Conservation (phyloP, 495 filamentous ascomycete species). For the Jackrogersella minutella region DNA sequence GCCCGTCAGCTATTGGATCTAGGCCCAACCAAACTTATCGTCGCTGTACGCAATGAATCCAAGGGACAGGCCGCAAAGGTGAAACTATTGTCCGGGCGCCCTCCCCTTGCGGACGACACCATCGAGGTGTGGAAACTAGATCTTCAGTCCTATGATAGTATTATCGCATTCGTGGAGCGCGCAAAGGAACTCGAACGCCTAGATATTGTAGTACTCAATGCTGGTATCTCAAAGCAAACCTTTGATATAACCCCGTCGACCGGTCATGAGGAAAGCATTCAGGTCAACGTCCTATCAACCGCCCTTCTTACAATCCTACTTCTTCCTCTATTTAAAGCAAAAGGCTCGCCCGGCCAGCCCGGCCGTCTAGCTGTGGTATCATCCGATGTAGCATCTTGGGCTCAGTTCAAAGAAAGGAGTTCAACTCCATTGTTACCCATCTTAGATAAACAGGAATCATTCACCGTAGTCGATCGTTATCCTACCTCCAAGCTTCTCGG, state of each 20-base stretch:
- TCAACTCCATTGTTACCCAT: slow-evolving; percentile 47
- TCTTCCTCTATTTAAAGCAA: slow-evolving; percentile 47
- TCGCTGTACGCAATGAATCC: background rate
- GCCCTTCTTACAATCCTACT: slow-evolving; percentile 50
- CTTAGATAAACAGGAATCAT: slow-evolving; percentile 45
- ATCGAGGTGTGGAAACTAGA: slow-evolving; percentile 65
- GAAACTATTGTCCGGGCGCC: too few species aligned
- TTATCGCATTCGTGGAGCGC: slow-evolving; percentile 51
- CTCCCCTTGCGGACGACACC: background rate
- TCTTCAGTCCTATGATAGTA: slow-evolving; percentile 53
- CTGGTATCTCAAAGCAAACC: slow-evolving; percentile 45
- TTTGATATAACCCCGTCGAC: slow-evolving; percentile 1
- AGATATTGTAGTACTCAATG: slow-evolving; percentile 61
- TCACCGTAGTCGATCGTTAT: slow-evolving; percentile 46
- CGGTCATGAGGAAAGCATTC: slow-evolving; percentile 56
- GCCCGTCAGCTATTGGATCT: background rate
- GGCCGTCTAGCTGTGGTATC: slow-evolving; percentile 49
- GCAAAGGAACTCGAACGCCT: slow-evolving; percentile 47
- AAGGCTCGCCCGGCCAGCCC: slow-evolving; percentile 6
- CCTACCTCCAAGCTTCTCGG: slow-evolving; percentile 59
- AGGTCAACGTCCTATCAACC: slow-evolving; percentile 61
- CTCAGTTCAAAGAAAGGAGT: slow-evolving; percentile 47
- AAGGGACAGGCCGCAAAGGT: background rate
- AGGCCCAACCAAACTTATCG: background rate
- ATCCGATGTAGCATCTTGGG: slow-evolving; percentile 46